Evolutionary conservation across 768 basidiomycete genomes (phyloP).

Genomic region (Rhizopogon vesiculosus): DNA sequence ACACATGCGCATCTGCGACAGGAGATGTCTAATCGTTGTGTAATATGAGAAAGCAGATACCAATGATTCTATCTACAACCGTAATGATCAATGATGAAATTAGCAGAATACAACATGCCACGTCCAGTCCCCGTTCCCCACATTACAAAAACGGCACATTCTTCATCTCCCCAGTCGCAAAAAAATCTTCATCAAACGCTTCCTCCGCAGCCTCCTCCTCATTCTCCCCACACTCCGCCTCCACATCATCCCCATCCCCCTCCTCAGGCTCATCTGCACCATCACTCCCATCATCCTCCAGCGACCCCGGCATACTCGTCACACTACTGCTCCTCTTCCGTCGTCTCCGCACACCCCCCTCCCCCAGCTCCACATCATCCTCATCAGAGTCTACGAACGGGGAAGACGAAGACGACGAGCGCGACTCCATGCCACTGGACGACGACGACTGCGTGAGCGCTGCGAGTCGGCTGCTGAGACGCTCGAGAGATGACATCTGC

Average conservation of each 20-base stretch:
- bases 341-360: slow-evolving; percentile 34
- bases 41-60: too few species aligned
- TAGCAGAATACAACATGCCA: background rate
- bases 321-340: slow-evolving; percentile 56
- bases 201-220: slow-evolving; percentile 68
- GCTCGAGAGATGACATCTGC: too few species aligned
- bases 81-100: background rate
- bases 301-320: slow-evolving; percentile 84
- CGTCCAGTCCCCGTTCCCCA: background rate
- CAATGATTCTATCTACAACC: background rate
- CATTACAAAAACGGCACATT: slow-evolving; percentile 61
- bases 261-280: slow-evolving; percentile 28
- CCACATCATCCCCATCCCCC: slow-evolving; percentile 37
- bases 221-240: too few species aligned
- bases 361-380: too few species aligned
- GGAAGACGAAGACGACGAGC: too few species aligned
- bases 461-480: too few species aligned
- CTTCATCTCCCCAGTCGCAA: slow-evolving; percentile 85
- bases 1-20: too few species aligned
- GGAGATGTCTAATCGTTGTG: background rate
- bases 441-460: too few species aligned
- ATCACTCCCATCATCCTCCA: slow-evolving; percentile 57
- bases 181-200: slow-evolving; percentile 70
- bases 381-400: too few species aligned
- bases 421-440: too few species aligned